Conservation (phyloP, 345 rosid species). For the Populus nigra region DNA sequence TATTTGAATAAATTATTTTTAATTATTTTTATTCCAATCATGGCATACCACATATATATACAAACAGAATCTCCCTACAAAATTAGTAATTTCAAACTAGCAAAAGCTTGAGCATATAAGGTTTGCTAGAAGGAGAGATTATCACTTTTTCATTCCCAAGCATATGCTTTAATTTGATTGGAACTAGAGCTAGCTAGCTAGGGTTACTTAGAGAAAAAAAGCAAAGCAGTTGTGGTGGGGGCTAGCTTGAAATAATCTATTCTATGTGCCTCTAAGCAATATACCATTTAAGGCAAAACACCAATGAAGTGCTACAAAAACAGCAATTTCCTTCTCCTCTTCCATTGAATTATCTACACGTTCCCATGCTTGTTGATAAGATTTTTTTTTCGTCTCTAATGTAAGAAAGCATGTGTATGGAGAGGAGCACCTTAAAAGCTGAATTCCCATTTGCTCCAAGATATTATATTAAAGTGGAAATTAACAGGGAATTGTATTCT, state of each 20-base stretch:
- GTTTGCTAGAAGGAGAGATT: not conserved
- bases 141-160: not conserved
- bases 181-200: not conserved
- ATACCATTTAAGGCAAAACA: not conserved
- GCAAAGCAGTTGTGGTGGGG: not conserved
- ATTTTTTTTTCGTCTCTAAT: not conserved
- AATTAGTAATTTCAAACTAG: not conserved
- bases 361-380: conserved; percentile 15
- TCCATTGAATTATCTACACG: not conserved
- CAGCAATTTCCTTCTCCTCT: not conserved
- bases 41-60: no score
- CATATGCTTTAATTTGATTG: not conserved
- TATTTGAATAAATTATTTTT: no score
- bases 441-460: conserved; percentile 39
- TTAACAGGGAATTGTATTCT: conserved; percentile 24
- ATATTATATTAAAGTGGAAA: conserved; percentile 22
- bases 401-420: conserved; percentile 23
- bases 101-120: not conserved
- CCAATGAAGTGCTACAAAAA: not conserved
- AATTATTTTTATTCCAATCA: no score
- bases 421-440: conserved; percentile 44
- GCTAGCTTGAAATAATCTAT: no score
- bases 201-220: not conserved
- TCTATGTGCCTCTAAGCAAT: not conserved
- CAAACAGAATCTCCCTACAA: no score